Evolutionary conservation across 192 early-diverging fungal genomes (phyloP), one percentile per base, ranked within the genome.

Genomic region (Coemansia sp.): DNA sequence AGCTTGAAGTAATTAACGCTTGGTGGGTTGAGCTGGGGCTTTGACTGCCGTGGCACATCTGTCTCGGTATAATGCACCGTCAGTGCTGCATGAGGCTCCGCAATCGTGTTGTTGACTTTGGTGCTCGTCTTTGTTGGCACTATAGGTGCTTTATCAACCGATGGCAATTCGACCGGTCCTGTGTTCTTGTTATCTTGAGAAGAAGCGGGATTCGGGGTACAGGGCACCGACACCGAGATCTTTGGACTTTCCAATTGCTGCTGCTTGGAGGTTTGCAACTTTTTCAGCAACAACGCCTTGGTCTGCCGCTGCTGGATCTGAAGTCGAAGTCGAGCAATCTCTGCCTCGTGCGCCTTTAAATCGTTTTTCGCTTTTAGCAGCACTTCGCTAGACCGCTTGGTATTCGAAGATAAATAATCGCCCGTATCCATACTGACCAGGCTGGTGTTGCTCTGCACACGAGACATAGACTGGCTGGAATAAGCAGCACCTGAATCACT

Each of bases 221-320:
- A 45, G 41, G 41, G 41, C 41, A n/a, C 1, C 16, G 41, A 45
- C 41, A 45, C 41, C 11, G 41, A 45, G 41, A 16, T 45, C 11
- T 45, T 45, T n/a, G 4, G 41, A 11, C 3, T 16, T 7, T 38
- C 39, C 29, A 51, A 9, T 16, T 6, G 39, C 50, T 59, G 58
- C 7, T 12, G 23, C 41, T 62, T 70, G 14, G 69, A 59, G 35
- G 60, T 48, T 19, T 61, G 53, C 19, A 71, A 47, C 62, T 62
- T 68, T 38, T 71, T 67, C 17, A 65, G 68, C 31, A 77, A 29
- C 9, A 67, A 53, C 25, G 69, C 65, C 37, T 54, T 54, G 4
- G 69, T 59, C 62, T 77, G 68, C 31, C 59, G 66, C 16, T 65
- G 74, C 22, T 61, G 71, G 54, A 77, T 77, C 49, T 77, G 61